Conservation (phyloP, 495 filamentous ascomycete species). For the Baudoinia panamericana region DNA sequence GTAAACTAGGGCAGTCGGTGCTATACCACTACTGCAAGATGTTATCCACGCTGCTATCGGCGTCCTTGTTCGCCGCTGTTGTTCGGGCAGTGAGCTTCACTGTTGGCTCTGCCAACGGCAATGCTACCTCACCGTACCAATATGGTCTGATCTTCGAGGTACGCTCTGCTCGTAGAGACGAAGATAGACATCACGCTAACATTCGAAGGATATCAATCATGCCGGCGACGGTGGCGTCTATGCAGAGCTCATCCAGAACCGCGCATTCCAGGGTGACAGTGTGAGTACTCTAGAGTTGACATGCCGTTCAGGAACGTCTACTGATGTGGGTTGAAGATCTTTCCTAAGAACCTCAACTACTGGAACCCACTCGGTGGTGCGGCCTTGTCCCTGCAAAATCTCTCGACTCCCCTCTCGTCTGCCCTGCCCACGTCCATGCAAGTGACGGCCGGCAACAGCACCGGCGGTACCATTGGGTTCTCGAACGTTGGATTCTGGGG, state of each 20-base stretch:
- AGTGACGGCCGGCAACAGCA: conserved; percentile 29
- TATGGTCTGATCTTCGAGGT: conserved; percentile 53
- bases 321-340: conserved; percentile 3
- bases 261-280: conserved; percentile 50
- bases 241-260: conserved; percentile 58
- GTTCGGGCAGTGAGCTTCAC: conserved; percentile 23
- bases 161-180: not conserved
- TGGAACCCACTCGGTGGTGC: conserved; percentile 44
- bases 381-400: conserved; percentile 36
- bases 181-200: too few relatives aligned
- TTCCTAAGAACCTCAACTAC: conserved; percentile 32
- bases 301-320: not conserved
- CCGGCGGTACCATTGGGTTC: conserved; percentile 13
- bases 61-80: conserved; percentile 9
- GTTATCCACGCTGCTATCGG: conserved; percentile 11
- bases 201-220: conserved; percentile 52
- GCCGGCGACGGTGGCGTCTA: conserved; percentile 68
- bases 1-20: too few relatives aligned
- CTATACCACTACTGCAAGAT: too few relatives aligned
- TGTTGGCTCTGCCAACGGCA: conserved; percentile 38
- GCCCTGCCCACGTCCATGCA: conserved; percentile 47
- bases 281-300: not conserved
- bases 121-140: conserved; percentile 40
- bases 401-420: conserved; percentile 36
- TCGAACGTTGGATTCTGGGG: conserved; percentile 24